These are phyloP conservation scores for Tagetes patula DNA, from an alignment of 129 eudicot genomes.

Conservation along the genomic window DNA sequence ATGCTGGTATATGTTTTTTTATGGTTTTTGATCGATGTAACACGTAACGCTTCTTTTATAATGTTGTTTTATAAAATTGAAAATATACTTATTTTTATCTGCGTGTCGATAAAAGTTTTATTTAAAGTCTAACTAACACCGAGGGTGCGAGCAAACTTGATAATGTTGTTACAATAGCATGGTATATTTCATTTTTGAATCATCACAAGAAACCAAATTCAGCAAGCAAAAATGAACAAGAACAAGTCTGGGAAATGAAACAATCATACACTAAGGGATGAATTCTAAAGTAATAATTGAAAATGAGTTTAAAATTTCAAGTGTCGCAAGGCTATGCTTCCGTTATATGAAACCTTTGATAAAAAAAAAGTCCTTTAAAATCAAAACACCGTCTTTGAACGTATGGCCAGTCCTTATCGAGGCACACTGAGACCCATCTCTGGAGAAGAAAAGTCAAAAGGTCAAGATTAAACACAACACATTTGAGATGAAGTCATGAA, in stretches of 20 bases:
- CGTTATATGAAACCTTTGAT: slow-evolving; percentile 38
- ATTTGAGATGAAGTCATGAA: not conserved
- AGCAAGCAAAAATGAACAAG: not conserved
- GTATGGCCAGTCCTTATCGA: slow-evolving; percentile 42
- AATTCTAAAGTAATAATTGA: not conserved
- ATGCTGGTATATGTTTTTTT: too few species aligned
- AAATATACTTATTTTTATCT: too few species aligned
- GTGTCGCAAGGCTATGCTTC: slow-evolving; percentile 26
- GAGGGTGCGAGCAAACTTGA: too few species aligned
- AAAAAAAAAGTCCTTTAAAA: slow-evolving; percentile 27
- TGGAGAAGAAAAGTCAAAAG: slow-evolving; percentile 29
- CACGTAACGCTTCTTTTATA: too few species aligned
- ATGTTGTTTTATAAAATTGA: too few species aligned
- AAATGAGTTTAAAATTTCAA: not conserved
- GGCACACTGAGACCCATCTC: slow-evolving; percentile 84
- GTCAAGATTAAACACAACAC: slow-evolving; percentile 6
- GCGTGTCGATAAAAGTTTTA: too few species aligned
- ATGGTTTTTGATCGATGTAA: too few species aligned
- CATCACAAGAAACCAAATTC: not conserved
- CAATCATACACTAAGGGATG: slow-evolving; percentile 11
- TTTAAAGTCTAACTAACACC: too few species aligned
- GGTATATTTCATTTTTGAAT: not conserved
- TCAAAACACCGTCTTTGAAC: slow-evolving; percentile 17
- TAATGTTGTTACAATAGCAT: not conserved
- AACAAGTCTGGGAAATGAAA: not conserved